A percentile compares a stretch with the other conserved stretches of the same genome.
phyloP scores from a whole-genome alignment of 495 filamentous ascomycete species.

The Talaromyces proteolyticus region DNA sequence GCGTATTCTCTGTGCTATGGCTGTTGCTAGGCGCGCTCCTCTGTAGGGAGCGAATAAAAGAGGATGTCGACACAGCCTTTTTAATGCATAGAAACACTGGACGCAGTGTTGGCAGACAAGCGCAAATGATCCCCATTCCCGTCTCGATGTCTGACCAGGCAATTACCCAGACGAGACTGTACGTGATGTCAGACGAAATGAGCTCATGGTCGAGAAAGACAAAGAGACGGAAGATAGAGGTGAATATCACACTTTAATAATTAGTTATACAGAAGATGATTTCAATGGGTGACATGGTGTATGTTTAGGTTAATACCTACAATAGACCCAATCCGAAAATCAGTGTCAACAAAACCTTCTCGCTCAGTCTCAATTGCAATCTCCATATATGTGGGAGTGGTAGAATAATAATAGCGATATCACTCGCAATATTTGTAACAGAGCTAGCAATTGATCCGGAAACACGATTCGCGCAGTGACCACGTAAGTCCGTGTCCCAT shows the following conservation, averaged over 20 bases:
- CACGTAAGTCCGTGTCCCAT: neutral
- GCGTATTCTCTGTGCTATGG: too few relatives aligned
- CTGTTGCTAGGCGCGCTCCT: too few relatives aligned
- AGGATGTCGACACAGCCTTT: too few relatives aligned
- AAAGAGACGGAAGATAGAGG: constrained; percentile 16
- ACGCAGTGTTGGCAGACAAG: constrained; percentile 23
- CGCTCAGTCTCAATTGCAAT: constrained; percentile 33
- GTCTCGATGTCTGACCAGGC: constrained; percentile 42
- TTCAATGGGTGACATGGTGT: neutral
- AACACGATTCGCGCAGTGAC: neutral
- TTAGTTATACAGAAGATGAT: too few relatives aligned
- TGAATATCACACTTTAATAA: constrained; percentile 13
- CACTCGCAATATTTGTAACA: constrained; percentile 43
- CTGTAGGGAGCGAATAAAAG: too few relatives aligned
- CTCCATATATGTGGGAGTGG: constrained; percentile 39
- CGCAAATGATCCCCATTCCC: constrained; percentile 35
- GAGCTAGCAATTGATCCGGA: constrained; percentile 30
- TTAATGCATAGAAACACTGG: constrained; percentile 13
- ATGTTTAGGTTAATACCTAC: constrained; percentile 14
- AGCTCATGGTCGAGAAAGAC: constrained; percentile 14
- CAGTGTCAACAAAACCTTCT: constrained; percentile 38
- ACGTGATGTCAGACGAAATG: constrained; percentile 23
- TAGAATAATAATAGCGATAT: constrained; percentile 45
- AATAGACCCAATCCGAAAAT: constrained; percentile 45
- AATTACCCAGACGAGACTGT: constrained; percentile 28